Evolutionary conservation across 306 rosid genomes (phyloP).

Genomic region (Leucaena leucocephala): DNA sequence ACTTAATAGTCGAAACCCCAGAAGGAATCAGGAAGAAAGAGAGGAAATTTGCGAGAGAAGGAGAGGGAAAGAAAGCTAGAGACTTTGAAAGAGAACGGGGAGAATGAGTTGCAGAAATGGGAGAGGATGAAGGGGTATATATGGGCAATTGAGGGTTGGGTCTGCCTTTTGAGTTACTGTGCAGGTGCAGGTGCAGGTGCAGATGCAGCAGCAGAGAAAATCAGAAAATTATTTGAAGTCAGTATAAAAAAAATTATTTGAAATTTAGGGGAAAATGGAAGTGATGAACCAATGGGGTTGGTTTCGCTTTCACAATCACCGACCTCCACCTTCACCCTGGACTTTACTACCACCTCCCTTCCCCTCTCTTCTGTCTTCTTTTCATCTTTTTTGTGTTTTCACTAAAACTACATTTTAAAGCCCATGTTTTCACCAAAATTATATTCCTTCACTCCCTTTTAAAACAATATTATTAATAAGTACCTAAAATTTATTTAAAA

Average conservation of each 20-base stretch:
- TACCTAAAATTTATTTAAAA: no score
- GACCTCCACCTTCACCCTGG: constrained; percentile 40
- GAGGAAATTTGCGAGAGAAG: neutral
- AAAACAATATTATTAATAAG: neutral
- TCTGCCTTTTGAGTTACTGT: neutral
- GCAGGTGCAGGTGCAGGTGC: neutral
- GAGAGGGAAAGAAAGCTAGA: neutral
- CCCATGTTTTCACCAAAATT: neutral
- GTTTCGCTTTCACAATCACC: constrained; percentile 54
- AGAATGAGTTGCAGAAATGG: neutral
- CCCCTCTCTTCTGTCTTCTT: constrained; percentile 33
- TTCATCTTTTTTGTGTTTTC: neutral
- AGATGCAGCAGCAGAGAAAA: neutral
- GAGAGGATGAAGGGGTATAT: constrained; percentile 5
- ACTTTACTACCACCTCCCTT: constrained; percentile 40
- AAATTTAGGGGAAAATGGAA: neutral
- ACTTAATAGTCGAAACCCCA: neutral
- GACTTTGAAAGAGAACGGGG: neutral
- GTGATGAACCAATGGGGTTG: neutral
- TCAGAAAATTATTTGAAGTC: neutral
- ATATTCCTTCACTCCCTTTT: neutral
- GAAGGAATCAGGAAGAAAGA: neutral
- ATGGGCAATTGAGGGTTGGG: neutral
- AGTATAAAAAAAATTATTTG: neutral
- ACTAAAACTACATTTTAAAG: neutral